phyloP scores from a whole-genome alignment of 768 basidiomycete species.

The Boletales sp. region DNA sequence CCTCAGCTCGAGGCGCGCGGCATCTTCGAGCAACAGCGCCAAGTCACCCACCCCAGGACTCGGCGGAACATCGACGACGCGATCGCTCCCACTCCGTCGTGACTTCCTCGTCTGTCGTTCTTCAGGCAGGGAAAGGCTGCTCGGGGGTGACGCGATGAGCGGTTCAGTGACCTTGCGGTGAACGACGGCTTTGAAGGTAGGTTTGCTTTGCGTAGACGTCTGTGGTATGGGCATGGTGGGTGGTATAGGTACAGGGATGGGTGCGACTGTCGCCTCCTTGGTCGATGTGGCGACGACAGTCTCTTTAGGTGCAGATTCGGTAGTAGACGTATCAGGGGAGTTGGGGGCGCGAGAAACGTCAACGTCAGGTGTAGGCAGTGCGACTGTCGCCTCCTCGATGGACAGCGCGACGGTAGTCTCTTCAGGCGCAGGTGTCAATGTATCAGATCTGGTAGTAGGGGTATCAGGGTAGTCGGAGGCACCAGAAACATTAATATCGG shows the following conservation, averaged over 20 bases:
- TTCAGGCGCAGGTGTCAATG: background rate
- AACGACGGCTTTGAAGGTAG: slow-evolving; percentile 53
- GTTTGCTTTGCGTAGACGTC: slow-evolving; percentile 9
- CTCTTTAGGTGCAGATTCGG: too few relatives aligned
- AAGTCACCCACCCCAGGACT: slow-evolving; percentile 54
- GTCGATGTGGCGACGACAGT: too few relatives aligned
- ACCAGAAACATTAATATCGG: too few relatives aligned
- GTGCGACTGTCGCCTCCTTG: too few relatives aligned
- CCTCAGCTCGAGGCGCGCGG: slow-evolving; percentile 54
- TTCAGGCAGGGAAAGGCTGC: slow-evolving; percentile 15
- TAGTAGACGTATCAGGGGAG: too few relatives aligned
- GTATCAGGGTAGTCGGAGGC: too few relatives aligned
- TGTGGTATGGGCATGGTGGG: slow-evolving; percentile 11
- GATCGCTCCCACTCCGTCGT: slow-evolving; percentile 22
- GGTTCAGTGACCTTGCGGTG: slow-evolving; percentile 50
- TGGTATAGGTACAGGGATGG: background rate
- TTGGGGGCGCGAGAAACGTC: too few relatives aligned
- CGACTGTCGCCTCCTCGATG: background rate
- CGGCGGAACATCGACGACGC: slow-evolving; percentile 33
- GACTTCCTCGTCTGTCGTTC: slow-evolving; percentile 29
- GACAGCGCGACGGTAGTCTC: background rate
- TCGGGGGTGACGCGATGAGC: slow-evolving; percentile 13
- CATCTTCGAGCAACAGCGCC: slow-evolving; percentile 51
- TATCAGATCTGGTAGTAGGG: too few relatives aligned
- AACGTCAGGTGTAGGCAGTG: too few relatives aligned